Percentiles rank a stretch among this genome's conserved stretches.
Conservation (phyloP, 2,329 filamentous ascomycete genomes). For the Sclerotiophoma versabilis region DNA sequence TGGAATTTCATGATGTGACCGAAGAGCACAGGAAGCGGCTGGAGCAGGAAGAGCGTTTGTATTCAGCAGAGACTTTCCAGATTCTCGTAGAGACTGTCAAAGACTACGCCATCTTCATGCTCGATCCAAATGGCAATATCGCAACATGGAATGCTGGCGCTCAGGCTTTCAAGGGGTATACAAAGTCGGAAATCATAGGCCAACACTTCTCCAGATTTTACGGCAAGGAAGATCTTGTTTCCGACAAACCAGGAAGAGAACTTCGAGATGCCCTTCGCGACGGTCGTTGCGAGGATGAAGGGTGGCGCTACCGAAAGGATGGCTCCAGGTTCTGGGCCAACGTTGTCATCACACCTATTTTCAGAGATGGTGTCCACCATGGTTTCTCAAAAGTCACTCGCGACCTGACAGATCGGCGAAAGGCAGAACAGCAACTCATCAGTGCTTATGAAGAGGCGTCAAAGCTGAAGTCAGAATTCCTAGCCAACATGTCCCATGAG, state of each 20-base stretch:
- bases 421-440: slow-evolving; percentile 62
- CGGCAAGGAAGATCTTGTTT: slow-evolving; percentile 57
- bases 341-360: slow-evolving; percentile 65
- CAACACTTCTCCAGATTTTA: slow-evolving; percentile 67
- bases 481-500: slow-evolving; percentile 70
- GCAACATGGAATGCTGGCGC: slow-evolving; percentile 67
- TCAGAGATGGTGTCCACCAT: slow-evolving; percentile 60
- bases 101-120: slow-evolving; percentile 69
- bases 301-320: slow-evolving; percentile 66
- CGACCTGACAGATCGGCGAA: slow-evolving; percentile 64
- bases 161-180: slow-evolving; percentile 64
- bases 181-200: slow-evolving; percentile 62
- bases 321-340: slow-evolving; percentile 67
- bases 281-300: slow-evolving; percentile 65
- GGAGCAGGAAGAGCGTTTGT: slow-evolving; percentile 52
- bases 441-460: slow-evolving; percentile 68
- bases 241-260: slow-evolving; percentile 60
- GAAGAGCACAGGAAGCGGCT: slow-evolving; percentile 44
- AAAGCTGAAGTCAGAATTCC: slow-evolving; percentile 67
- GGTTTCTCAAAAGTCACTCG: slow-evolving; percentile 67
- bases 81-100: slow-evolving; percentile 67
- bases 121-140: slow-evolving; percentile 63
- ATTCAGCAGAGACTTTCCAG: slow-evolving; percentile 64
- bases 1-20: slow-evolving; percentile 53
- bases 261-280: slow-evolving; percentile 62